Base-by-base conservation (phyloP, 257 asterid species). In the Verbascum thapsus region DNA sequence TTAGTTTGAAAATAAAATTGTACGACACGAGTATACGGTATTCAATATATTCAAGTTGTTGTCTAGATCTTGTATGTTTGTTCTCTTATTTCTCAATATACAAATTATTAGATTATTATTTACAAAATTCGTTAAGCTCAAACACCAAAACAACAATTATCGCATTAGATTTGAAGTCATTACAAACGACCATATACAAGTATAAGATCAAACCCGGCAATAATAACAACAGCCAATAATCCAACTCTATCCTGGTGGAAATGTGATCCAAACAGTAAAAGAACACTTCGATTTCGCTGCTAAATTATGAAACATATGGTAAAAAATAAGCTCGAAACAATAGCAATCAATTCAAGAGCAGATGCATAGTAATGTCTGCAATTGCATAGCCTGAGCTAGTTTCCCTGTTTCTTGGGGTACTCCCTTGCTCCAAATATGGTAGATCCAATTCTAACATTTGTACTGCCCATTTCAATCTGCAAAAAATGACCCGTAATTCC, bases 381-480 rank as follows among this genome's bases (percentile, higher is more conserved):
- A n/a, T n/a, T n/a, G 35, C 5, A 20, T 38, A 69, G 37, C 43
- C 56, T 18, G 53, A 65, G 15, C 63, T 74, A 65, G 54, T 63
- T 61, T 15, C 39, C 61, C 70, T 72, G 62, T 78, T 81, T 78
- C 78, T 81, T 77, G 8, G 90, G 80, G 72, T 91, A 88, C 73
- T 86, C 94, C 77, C 98, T 80, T 10, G 98, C 89, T 56, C 98
- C 98, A 61, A 91, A 91, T 75, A 91, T 91, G 64, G 98, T 91
- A 15, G 98, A 91, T 71, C 98, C 98, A 50, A 91, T 48, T 74
- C 98, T 83, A 52, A 91, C 95, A 77, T 86, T 86, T 32, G 98
- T 91, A 67, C 98, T 86, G 69, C 98, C 96, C 95, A 81, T 86
- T 74, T 88, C 98, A 71, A 91, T 78, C 98, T 91, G 88, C 86